Evolutionary conservation across 352 stramenopile species (phyloP).

Genomic region (Plasmopara halstedii): DNA sequence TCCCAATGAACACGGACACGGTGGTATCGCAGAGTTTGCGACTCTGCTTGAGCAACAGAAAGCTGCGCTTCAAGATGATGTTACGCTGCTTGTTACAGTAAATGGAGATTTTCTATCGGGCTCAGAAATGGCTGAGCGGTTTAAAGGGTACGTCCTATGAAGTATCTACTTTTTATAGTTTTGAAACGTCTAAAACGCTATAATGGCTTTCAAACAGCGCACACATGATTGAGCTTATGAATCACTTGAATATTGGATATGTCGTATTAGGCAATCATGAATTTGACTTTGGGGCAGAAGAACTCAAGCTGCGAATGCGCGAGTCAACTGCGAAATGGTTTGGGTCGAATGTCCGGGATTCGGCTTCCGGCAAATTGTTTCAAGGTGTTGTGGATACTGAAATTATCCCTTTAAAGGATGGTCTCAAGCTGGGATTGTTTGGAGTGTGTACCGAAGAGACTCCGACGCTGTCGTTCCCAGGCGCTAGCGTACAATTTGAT

Average conservation of each 20-base stretch:
- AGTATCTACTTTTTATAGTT: background rate
- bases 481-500: constrained; percentile 42
- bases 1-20: constrained; percentile 50
- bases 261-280: constrained; percentile 77
- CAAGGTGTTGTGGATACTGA: constrained; percentile 40
- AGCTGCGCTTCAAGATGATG: constrained; percentile 29
- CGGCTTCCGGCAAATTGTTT: constrained; percentile 28
- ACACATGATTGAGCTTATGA: constrained; percentile 75
- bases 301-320: constrained; percentile 43
- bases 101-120: constrained; percentile 76
- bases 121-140: constrained; percentile 48
- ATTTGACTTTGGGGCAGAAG: constrained; percentile 59
- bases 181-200: constrained; percentile 1
- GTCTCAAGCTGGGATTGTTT: constrained; percentile 59
- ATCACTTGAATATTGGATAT: constrained; percentile 64
- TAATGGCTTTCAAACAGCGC: constrained; percentile 21
- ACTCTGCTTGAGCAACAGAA: constrained; percentile 49
- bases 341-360: constrained; percentile 57
- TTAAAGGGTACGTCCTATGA: constrained; percentile 43
- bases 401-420: constrained; percentile 37
- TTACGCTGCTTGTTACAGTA: constrained; percentile 58
- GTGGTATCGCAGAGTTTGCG: constrained; percentile 53
- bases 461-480: constrained; percentile 32
- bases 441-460: constrained; percentile 65
- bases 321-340: constrained; percentile 68